Evolutionary conservation across 306 rosid genomes (phyloP).

Genomic region (Mimosa bimucronata): DNA sequence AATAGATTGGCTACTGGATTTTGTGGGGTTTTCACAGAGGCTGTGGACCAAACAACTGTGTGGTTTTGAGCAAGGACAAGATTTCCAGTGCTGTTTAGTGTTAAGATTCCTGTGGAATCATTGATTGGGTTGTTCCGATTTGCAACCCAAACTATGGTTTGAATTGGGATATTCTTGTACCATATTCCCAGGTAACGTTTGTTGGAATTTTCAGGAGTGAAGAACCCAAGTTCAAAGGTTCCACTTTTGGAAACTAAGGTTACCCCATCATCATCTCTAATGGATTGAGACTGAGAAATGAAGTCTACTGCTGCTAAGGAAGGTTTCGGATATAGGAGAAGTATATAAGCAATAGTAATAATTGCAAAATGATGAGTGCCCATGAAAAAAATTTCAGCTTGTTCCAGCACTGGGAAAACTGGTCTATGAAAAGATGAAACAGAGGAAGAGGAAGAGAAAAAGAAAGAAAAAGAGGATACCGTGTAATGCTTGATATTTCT

Average conservation of each 20-base stretch:
- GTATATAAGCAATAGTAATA: background rate
- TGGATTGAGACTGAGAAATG: conserved; percentile 34
- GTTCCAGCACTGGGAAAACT: background rate
- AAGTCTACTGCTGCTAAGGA: conserved; percentile 38
- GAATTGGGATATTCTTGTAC: conserved; percentile 39
- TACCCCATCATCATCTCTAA: conserved; percentile 30
- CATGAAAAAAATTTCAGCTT: background rate
- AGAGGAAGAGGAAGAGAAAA: background rate
- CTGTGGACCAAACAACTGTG: conserved; percentile 32
- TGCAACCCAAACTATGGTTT: conserved; percentile 58
- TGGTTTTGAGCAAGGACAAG: conserved; percentile 20
- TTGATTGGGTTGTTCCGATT: conserved; percentile 42
- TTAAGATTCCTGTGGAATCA: conserved; percentile 33
- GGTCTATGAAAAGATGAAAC: background rate
- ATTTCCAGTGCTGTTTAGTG: background rate
- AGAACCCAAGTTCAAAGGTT: conserved; percentile 54
- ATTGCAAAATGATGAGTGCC: background rate
- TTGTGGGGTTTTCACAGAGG: background rate
- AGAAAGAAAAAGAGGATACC: no score
- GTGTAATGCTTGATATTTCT: no score
- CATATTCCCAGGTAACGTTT: conserved; percentile 52
- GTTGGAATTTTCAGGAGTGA: conserved; percentile 46
- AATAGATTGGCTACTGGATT: conserved; percentile 38
- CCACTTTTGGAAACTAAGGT: conserved; percentile 41
- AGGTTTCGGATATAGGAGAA: conserved; percentile 26